Conservation (phyloP, 2,329 filamentous ascomycete species). For the Coniochaeta hoffmannii region DNA sequence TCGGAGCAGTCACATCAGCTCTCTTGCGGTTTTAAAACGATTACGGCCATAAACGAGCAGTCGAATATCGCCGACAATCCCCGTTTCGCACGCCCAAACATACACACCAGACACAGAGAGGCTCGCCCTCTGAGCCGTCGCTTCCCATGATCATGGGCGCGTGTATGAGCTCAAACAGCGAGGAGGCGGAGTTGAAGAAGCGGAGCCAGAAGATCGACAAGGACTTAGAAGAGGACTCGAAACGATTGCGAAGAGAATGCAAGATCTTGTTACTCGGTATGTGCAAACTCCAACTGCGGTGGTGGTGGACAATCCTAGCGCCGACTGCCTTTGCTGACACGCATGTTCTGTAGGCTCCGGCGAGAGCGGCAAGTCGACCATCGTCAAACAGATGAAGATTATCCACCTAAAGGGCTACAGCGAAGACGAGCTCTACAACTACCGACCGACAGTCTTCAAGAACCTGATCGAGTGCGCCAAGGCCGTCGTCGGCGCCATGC, state of each 20-base stretch:
- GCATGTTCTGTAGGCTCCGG: conserved; percentile 64
- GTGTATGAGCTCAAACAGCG: conserved; percentile 84
- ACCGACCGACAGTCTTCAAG: conserved; percentile 95
- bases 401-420: conserved; percentile 98
- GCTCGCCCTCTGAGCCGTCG: neutral
- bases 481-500: conserved; percentile 83
- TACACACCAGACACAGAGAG: neutral
- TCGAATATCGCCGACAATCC: neutral
- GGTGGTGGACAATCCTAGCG: neutral
- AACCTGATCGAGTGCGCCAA: conserved; percentile 97
- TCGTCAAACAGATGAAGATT: conserved; percentile 99
- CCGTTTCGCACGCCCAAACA: neutral
- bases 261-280: conserved; percentile 93
- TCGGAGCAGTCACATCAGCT: neutral
- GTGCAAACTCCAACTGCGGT: conserved; percentile 17
- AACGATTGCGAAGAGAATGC: conserved; percentile 90
- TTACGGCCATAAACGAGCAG: neutral
- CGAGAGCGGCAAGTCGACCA: conserved; percentile 97
- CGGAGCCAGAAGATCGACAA: conserved; percentile 93
- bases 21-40: neutral
- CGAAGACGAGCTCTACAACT: conserved; percentile 85
- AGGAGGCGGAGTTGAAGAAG: conserved; percentile 90
- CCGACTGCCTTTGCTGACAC: conserved; percentile 3
- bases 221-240: conserved; percentile 88
- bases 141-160: conserved; percentile 62